Conservation (phyloP, 176 grass and related monocot genomes). For the Elymus sibiricus region DNA sequence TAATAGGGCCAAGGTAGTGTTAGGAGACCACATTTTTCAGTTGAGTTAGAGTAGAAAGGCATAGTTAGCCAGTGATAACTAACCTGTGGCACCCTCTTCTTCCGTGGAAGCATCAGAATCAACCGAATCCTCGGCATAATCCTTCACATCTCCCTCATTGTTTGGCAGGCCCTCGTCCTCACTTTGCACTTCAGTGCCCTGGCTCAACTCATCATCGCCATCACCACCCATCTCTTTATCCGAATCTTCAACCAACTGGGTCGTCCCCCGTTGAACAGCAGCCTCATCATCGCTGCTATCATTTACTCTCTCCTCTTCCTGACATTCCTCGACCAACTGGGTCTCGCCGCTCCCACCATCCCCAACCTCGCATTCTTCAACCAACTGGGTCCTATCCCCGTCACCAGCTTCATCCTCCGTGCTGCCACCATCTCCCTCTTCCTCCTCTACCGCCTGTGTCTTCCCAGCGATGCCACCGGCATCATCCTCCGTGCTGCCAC, state of each 20-base stretch:
- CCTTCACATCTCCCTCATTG: neutral
- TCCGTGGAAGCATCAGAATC: constrained; percentile 60
- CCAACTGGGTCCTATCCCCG: constrained; percentile 5
- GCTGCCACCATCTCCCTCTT: neutral
- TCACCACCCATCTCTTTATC: constrained; percentile 29
- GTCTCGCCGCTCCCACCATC: neutral
- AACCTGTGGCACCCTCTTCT: constrained; percentile 42
- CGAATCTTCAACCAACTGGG: constrained; percentile 36
- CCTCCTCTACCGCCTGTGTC: neutral
- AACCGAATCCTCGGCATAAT: neutral
- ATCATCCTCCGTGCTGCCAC: neutral
- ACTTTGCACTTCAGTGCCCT: constrained; percentile 24
- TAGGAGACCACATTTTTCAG: neutral
- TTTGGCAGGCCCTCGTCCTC: constrained; percentile 10
- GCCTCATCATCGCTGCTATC: neutral
- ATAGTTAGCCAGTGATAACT: constrained; percentile 7
- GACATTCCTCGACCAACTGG: constrained; percentile 24
- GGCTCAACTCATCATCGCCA: neutral
- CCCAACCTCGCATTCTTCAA: constrained; percentile 16
- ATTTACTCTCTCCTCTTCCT: neutral
- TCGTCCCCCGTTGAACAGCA: constrained; percentile 14
- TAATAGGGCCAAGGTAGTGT: neutral
- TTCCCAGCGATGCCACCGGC: neutral
- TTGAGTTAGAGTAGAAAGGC: neutral
- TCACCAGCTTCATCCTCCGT: neutral